phyloP scores from a whole-genome alignment of 2,329 filamentous ascomycete genomes.

The Colletotrichum sp. region DNA sequence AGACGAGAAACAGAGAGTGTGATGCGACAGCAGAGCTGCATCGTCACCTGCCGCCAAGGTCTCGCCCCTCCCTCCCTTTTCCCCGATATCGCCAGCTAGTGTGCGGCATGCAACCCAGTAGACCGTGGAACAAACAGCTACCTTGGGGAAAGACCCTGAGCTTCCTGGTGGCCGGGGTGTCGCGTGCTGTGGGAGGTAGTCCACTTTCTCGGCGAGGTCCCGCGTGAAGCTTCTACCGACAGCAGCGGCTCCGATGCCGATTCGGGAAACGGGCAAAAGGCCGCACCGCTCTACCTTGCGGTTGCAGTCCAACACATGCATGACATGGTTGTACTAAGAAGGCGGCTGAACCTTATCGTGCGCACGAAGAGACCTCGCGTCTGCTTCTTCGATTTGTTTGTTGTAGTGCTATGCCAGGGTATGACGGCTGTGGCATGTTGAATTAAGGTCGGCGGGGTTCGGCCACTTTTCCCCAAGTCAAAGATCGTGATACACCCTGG shows the following conservation, averaged over 20 bases:
- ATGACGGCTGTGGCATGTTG: neutral
- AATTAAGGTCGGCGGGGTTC: neutral
- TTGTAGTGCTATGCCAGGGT: neutral
- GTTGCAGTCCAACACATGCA: neutral
- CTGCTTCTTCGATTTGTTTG: neutral
- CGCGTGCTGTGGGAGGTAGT: neutral
- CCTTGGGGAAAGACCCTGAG: no score
- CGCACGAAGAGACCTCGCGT: neutral
- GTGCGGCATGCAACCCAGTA: neutral
- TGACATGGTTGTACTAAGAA: neutral
- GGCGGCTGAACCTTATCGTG: neutral
- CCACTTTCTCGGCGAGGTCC: conserved; percentile 14
- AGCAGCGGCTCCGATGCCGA: neutral
- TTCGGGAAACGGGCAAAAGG: neutral
- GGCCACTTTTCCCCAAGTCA: neutral
- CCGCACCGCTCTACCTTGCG: neutral
- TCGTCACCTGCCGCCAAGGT: neutral
- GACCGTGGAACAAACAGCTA: neutral
- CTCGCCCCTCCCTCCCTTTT: neutral
- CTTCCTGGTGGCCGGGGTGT: neutral
- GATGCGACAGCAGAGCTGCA: neutral
- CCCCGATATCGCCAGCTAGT: conserved; percentile 8
- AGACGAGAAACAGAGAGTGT: neutral
- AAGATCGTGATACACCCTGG: neutral
- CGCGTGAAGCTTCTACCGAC: neutral